These are phyloP conservation scores for Omphalotus olearius DNA, from an alignment of 1,284 basidiomycete species.

Conservation along the genomic window DNA sequence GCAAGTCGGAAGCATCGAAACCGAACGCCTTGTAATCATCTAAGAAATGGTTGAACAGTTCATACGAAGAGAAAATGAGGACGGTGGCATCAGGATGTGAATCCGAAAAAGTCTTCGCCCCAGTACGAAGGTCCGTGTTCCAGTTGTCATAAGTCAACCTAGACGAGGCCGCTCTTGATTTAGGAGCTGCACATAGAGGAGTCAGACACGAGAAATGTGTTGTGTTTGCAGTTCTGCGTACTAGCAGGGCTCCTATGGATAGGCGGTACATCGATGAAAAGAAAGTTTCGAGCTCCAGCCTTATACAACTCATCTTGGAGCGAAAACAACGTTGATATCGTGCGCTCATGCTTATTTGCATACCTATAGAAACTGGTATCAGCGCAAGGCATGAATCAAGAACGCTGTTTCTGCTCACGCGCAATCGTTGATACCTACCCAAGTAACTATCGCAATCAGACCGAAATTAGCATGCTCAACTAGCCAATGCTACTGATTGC, in stretches of 20 bases:
- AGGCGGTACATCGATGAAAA: constrained; percentile 61
- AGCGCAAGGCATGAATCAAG: not conserved
- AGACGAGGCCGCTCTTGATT: constrained; percentile 3
- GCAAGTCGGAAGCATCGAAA: constrained; percentile 30
- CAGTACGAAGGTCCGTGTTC: constrained; percentile 37
- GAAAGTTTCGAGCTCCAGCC: constrained; percentile 54
- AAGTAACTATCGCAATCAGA: constrained; percentile 39
- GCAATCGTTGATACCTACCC: constrained; percentile 66
- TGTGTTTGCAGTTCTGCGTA: constrained; percentile 18
- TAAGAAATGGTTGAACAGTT: constrained; percentile 42
- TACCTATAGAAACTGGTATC: constrained; percentile 15
- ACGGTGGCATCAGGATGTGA: constrained; percentile 40
- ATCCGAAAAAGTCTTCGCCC: constrained; percentile 31
- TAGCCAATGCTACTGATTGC: not conserved
- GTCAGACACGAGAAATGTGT: constrained; percentile 3
- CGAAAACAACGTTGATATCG: constrained; percentile 32
- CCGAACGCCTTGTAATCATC: constrained; percentile 40
- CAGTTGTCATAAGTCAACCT: constrained; percentile 30
- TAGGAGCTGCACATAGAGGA: constrained; percentile 10
- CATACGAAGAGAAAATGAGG: constrained; percentile 46
- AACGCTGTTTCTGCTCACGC: constrained; percentile 32
- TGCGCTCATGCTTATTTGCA: constrained; percentile 16
- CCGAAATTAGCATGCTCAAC: not conserved
- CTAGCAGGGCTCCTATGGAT: constrained; percentile 46
- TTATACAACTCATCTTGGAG: constrained; percentile 45